phyloP scores from a whole-genome alignment of 208 protist species.

The Leptomonas pyrrhocoris region DNA sequence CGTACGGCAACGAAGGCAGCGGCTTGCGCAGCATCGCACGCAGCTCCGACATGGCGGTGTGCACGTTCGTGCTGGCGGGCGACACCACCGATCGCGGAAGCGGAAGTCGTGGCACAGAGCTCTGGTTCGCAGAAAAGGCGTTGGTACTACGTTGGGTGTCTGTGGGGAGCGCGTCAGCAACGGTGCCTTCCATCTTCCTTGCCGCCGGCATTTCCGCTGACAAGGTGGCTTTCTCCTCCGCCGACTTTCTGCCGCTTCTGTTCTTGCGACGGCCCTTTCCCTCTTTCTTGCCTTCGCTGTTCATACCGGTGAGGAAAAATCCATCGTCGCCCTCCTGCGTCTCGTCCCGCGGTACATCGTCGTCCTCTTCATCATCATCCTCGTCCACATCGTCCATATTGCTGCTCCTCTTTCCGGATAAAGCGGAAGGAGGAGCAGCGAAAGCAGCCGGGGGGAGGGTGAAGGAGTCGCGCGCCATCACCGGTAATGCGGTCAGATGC shows the following conservation, averaged over 20 bases:
- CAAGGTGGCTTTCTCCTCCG: neutral
- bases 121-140: neutral
- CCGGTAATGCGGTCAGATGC: conserved; percentile 1
- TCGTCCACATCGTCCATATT: neutral
- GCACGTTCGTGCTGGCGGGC: conserved; percentile 68
- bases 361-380: conserved; percentile 12
- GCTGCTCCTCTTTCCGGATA: neutral
- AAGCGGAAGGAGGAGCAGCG: neutral
- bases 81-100: conserved; percentile 39
- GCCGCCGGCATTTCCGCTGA: neutral
- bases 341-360: conserved; percentile 2
- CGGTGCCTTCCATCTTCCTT: too few relatives aligned
- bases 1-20: conserved; percentile 75
- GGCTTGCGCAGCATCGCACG: conserved; percentile 77
- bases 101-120: conserved; percentile 7
- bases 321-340: conserved; percentile 13
- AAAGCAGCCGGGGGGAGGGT: neutral
- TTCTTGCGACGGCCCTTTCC: neutral
- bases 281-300: conserved; percentile 6
- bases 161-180: neutral
- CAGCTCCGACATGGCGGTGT: conserved; percentile 80
- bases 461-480: neutral
- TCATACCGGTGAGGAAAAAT: conserved; percentile 48
- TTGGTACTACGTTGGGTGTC: neutral
- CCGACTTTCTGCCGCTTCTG: neutral